A percentile compares a stretch with the other conserved stretches of the same genome.
These are phyloP conservation scores for Entamoeba dispar DNA, from an alignment of 208 protist species.

Conservation along the genomic window DNA sequence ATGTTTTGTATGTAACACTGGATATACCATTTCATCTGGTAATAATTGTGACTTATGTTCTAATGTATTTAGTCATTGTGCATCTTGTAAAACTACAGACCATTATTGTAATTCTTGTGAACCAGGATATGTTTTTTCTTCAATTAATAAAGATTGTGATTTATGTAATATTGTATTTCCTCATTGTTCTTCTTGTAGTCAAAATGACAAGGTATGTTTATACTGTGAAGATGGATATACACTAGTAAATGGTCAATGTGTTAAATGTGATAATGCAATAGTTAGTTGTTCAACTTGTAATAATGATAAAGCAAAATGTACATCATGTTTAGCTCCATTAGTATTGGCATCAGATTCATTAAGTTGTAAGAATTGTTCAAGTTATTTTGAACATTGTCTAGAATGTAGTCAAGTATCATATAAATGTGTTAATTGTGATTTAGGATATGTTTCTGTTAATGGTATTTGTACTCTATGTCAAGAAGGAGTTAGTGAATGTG, in stretches of 20 bases:
- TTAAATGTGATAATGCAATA: background rate
- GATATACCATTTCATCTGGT: background rate
- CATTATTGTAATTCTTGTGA: background rate
- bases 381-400: background rate
- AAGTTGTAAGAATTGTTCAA: background rate
- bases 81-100: background rate
- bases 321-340: background rate
- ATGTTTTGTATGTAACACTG: background rate
- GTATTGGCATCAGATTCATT: background rate
- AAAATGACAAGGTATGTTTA: background rate
- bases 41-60: background rate
- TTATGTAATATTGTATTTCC: background rate
- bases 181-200: background rate
- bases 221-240: background rate
- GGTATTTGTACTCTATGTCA: background rate
- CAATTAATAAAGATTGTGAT: background rate
- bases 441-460: background rate
- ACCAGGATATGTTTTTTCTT: background rate
- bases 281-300: background rate
- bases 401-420: background rate
- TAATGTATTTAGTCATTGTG: background rate
- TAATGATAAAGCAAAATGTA: background rate
- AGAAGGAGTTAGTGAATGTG: background rate
- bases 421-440: background rate
- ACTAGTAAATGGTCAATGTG: background rate